phyloP scores from a whole-genome alignment of 1,284 basidiomycete species.

The Peniophora sp. region DNA sequence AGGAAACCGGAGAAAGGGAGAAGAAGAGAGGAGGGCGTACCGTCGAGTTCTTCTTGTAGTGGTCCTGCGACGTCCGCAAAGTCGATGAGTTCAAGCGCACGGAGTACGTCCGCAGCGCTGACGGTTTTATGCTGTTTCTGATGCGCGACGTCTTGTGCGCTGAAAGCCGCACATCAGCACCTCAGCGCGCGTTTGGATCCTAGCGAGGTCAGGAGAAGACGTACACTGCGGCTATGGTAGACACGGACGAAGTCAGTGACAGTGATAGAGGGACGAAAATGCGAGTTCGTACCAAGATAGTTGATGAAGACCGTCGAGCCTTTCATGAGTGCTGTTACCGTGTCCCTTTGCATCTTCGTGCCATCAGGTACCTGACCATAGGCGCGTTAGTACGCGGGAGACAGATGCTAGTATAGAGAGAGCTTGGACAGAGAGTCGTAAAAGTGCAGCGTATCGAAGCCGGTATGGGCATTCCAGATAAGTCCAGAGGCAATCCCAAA shows the following conservation, averaged over 20 bases:
- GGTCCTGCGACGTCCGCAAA: constrained; percentile 68
- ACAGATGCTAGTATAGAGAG: too few relatives aligned
- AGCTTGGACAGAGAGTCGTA: too few relatives aligned
- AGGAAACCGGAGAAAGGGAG: constrained; percentile 10
- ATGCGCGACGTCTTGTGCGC: constrained; percentile 81
- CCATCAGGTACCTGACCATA: constrained; percentile 67
- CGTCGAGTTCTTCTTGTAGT: constrained; percentile 65
- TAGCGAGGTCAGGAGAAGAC: not conserved
- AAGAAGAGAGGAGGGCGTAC: constrained; percentile 30
- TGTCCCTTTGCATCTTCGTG: constrained; percentile 83
- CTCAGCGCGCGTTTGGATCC: not conserved
- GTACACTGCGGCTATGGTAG: constrained; percentile 10
- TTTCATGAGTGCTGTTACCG: constrained; percentile 73
- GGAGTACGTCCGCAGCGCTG: constrained; percentile 81
- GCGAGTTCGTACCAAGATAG: constrained; percentile 63
- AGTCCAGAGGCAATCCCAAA: too few relatives aligned
- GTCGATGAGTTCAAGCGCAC: constrained; percentile 75
- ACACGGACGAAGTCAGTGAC: constrained; percentile 1
- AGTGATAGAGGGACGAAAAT: not conserved
- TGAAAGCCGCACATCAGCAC: constrained; percentile 20
- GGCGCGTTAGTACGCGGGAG: not conserved
- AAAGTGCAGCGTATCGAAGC: too few relatives aligned
- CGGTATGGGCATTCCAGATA: not conserved
- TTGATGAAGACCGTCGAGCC: constrained; percentile 89
- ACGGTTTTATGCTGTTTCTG: constrained; percentile 85